Base-by-base conservation (phyloP, 768 basidiomycete species). In the Trametes maxima region DNA sequence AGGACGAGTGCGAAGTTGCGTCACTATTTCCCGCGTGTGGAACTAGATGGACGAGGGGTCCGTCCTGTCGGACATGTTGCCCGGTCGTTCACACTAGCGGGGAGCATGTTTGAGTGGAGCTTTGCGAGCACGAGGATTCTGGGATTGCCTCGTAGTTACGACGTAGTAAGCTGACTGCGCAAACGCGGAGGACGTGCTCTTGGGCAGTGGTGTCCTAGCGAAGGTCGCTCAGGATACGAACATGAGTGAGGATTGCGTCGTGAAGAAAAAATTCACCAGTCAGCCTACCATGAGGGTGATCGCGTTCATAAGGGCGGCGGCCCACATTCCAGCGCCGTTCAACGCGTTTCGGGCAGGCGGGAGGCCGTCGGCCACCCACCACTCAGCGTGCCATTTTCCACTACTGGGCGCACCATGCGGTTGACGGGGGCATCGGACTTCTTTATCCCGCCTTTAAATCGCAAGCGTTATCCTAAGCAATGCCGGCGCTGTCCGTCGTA, bases 51-150 rank as follows among this genome's bases (percentile, higher is more conserved):
- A 33, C 28, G 28, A 33, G 28, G 3, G 28, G 8, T 33, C 8
- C 28, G 28, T 33, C 28, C 28, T 33, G 4, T 3, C 3, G 28
- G 28, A 3, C 8, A 33, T 33, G 28, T 8, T 42, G 28, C 47
- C 22, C 59, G 59, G 58, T 56, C 58, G 59, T 60, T 60, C 54
- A 60, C 43, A 22, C 24, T 35, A 17, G 25, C 59, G 28, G 58
- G 19, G 44, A 60, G 49, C 24, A 55, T 49, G 50, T 60, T 60
- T n/a, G 59, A 52, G 39, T 60, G 58, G 10, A 60, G 44, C 50
- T 64, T 60, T 33, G 58, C 47, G 43, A 64, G 55, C 21, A 57
- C 44, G 48, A 64, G 59, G 2, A 48, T 54, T 22, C 44, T 45
- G 44, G 5, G 44, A 16, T 13, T 5, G 19, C 14, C 5, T 19